Base-by-base conservation (phyloP, 768 basidiomycete genomes). In the Suillus decipiens region DNA sequence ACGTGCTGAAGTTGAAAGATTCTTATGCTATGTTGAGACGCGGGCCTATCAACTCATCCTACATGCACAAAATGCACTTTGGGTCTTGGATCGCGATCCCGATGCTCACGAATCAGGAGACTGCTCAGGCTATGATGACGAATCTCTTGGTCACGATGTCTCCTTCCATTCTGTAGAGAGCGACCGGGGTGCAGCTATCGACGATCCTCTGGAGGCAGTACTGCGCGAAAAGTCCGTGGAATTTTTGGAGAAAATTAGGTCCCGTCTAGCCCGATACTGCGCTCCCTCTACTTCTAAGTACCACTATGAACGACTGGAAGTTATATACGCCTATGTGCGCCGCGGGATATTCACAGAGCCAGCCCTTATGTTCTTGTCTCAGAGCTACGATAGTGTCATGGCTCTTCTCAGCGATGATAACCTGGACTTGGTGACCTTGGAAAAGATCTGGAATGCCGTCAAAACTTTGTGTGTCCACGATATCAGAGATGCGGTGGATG, bases 41-140 rank as follows among this genome's bases (percentile, higher is more conserved):
- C 71, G 75, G 4, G 76, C 75, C 14, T 78, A 77, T 48, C 71
- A 73, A 57, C 70, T 78, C 42, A 71, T 78, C n/a, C 72, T 78
- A 42, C 65, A 64, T 24, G 61, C 66, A 8, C 75, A 78, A 61
- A 73, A 78, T 43, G 78, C 78, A 3, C 60, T 75, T 8, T 79
- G 78, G 76, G 78, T 79, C 24, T 69, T 78, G 19, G 72, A 74
- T 3, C 66, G 60, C 8, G 66, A 75, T 9, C 66, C 63, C 33
- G 64, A 69, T 1, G 64, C 63, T 9, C 65, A 61, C n/a, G 43
- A 67, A 36, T 43, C 64, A 19, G 63, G 33, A 45, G 69, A 71
- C 5, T 78, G 77, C 53, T 67, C 66, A 17, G 34, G 58, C 33
- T 51, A 67, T 59, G 55, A 68, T 36, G 64, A 74, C 50, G 55